Percentiles rank a stretch among this genome's conserved stretches.
phyloP scores from a whole-genome alignment of 2,329 filamentous ascomycete genomes.

The Phialophora macrospora region DNA sequence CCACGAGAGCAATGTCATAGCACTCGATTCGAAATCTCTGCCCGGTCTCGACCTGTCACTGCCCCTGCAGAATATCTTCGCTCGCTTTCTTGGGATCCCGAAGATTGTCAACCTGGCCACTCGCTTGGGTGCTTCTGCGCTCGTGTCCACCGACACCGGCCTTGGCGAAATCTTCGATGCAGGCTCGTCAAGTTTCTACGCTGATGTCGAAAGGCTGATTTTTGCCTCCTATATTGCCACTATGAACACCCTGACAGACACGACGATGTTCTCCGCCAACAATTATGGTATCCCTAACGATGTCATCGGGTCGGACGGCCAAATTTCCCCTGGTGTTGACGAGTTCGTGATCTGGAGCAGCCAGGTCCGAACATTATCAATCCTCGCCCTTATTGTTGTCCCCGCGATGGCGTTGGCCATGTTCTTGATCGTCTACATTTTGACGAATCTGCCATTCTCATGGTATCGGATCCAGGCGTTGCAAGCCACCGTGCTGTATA shows the following conservation, averaged over 20 bases:
- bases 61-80: conserved; percentile 7
- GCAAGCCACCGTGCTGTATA: conserved; percentile 19
- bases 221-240: conserved; percentile 20
- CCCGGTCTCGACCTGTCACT: conserved; percentile 8
- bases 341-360: conserved; percentile 19
- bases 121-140: conserved; percentile 16
- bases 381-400: conserved; percentile 14
- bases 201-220: conserved; percentile 8
- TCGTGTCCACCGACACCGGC: conserved; percentile 13
- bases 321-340: conserved; percentile 7
- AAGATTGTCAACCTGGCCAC: conserved; percentile 13
- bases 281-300: conserved; percentile 14
- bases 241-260: conserved; percentile 19
- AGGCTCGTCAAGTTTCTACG: conserved; percentile 4
- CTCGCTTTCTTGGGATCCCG: conserved; percentile 13
- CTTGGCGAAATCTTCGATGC: conserved; percentile 16
- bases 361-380: conserved; percentile 13
- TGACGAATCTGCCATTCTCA: conserved; percentile 16
- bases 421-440: conserved; percentile 7
- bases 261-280: conserved; percentile 14
- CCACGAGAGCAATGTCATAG: conserved; percentile 4
- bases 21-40: conserved; percentile 7
- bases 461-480: conserved; percentile 20
- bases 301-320: neutral
- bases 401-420: conserved; percentile 13